A percentile compares a stretch with the other conserved stretches of the same genome.
phyloP scores from a whole-genome alignment of 257 asterid genomes.

The Mentha longifolia region DNA sequence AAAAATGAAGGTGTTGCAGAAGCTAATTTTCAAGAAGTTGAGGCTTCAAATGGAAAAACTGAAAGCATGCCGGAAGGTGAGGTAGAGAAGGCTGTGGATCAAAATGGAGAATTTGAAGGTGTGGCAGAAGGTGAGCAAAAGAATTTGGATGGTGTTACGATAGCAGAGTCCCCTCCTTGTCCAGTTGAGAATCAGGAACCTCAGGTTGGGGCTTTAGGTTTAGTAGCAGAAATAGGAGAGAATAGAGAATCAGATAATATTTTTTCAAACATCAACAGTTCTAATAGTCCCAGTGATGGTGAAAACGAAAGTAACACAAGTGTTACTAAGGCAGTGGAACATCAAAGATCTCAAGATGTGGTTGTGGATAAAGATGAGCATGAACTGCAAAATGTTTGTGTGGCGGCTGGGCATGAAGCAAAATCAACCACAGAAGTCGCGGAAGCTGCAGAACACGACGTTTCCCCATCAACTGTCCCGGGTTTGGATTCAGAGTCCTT shows the following conservation, averaged over 20 bases:
- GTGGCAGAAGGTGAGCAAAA: conserved; percentile 28
- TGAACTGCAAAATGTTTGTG: conserved; percentile 28
- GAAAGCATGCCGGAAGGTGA: conserved; percentile 32
- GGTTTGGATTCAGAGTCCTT: conserved; percentile 25
- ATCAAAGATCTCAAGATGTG: conserved; percentile 31
- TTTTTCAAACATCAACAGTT: not conserved
- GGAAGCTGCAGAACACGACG: conserved; percentile 30
- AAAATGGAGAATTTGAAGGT: conserved; percentile 29
- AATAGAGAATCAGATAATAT: conserved; percentile 17
- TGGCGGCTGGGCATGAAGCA: conserved; percentile 30
- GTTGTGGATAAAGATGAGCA: conserved; percentile 33
- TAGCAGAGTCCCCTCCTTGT: conserved; percentile 31
- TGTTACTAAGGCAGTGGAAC: conserved; percentile 31
- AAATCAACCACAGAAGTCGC: conserved; percentile 24
- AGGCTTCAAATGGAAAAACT: conserved; percentile 20
- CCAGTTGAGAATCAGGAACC: conserved; percentile 37
- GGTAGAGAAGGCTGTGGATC: conserved; percentile 35
- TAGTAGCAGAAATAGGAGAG: conserved; percentile 32
- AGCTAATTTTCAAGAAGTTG: conserved; percentile 33
- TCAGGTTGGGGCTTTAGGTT: conserved; percentile 28
- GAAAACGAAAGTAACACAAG: conserved; percentile 28
- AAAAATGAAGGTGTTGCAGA: conserved; percentile 30
- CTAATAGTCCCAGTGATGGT: conserved; percentile 22
- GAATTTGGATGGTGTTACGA: conserved; percentile 25
- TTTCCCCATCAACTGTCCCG: conserved; percentile 31